These are phyloP conservation scores for Paraconiothyrium sp. DNA, from an alignment of 2,329 filamentous ascomycete genomes.

Conservation along the genomic window DNA sequence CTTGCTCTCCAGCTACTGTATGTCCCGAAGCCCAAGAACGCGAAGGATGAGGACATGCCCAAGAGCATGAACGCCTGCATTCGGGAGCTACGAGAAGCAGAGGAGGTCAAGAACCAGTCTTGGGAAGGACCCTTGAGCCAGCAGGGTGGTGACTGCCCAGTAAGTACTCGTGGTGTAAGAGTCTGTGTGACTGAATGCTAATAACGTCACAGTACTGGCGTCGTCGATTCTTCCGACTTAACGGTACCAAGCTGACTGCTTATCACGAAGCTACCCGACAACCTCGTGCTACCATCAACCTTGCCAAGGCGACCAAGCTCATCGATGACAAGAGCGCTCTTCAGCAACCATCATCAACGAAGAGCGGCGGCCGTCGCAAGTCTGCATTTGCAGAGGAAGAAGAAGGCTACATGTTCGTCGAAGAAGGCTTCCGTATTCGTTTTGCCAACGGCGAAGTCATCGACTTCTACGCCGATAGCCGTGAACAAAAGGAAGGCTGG, in stretches of 20 bases:
- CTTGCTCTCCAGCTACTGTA: conserved; percentile 93
- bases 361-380: conserved; percentile 81
- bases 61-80: conserved; percentile 99
- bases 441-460: conserved; percentile 99
- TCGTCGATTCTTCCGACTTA: conserved; percentile 94
- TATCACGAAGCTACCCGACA: conserved; percentile 96
- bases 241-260: conserved; percentile 89
- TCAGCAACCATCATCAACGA: conserved; percentile 80
- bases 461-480: conserved; percentile 95
- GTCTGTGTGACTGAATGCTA: conserved; percentile 12
- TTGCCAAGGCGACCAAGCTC: conserved; percentile 89
- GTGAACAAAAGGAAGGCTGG: conserved; percentile 90
- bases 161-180: conserved; percentile 64
- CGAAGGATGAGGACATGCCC: conserved; percentile 94
- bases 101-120: conserved; percentile 77
- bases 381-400: conserved; percentile 98
- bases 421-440: conserved; percentile 97
- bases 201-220: conserved; percentile 81
- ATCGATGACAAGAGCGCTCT: conserved; percentile 91
- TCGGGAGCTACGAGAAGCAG: conserved; percentile 89
- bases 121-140: conserved; percentile 94
- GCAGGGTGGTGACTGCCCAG: conserved; percentile 95
- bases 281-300: conserved; percentile 94
- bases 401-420: conserved; percentile 99
- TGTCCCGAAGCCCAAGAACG: conserved; percentile 88